Base-by-base conservation (phyloP, 2,329 filamentous ascomycete genomes). In the Pseudocercospora eumusae region DNA sequence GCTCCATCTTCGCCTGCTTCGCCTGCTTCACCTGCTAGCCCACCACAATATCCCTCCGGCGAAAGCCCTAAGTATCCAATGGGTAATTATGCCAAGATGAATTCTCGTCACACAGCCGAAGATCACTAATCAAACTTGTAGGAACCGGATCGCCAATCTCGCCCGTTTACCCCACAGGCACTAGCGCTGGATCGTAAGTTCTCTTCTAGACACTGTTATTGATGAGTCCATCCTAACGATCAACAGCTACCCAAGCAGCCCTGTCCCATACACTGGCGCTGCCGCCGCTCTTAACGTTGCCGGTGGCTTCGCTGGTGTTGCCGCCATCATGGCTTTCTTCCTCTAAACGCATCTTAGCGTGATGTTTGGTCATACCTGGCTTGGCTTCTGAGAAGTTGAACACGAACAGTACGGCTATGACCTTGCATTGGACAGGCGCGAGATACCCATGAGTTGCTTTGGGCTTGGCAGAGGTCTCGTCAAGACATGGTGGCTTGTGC, bases 251-350 rank as follows among this genome's bases (percentile, higher is more conserved):
- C 44, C 61, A 42, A 47, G 36, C 18, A 42, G 55, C 49, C 58
- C 63, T 44, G 56, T 59, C 28, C 62, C 61, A 44, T 69, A 69
- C 67, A 65, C 61, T 40, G 61, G 64, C n/a, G 52, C 52, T 25
- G 67, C 64, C 53, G 57, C 44, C 55, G 59, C 57, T 28, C 50
- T 68, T 57, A 66, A 67, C 59, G 68, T 65, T 33, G 66, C 61
- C 33, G 65, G 67, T 33, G 55, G 67, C 42, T 60, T 70, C 50
- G 64, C 65, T 36, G 68, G 64, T 59, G 58, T 66, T 40, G 69
- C 66, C 62, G 68, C 67, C 58, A 59, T 69, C 50, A 63, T 66
- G 27, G 69, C 69, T 64, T 59, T 70, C 67, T 70, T 70, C 66
- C 53, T 70, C 56, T 70, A 69, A 62, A 56, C 58, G 59, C 33